Conservation (phyloP, 768 basidiomycete species). For the Trametes gibbosa region DNA sequence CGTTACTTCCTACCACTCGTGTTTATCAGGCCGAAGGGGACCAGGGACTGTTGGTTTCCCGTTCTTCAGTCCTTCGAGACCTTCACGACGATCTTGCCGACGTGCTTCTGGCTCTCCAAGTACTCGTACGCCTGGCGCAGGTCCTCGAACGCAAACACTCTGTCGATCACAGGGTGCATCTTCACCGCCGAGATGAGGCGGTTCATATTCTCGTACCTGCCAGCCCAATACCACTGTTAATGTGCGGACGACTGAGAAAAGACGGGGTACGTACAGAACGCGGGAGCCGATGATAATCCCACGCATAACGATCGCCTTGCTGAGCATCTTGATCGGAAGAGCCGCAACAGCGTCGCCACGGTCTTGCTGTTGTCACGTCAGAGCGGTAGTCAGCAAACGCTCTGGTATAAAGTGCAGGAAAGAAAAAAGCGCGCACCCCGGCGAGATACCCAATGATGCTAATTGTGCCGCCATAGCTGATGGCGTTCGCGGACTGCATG, state of each 20-base stretch:
- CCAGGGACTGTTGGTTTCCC: too few species aligned
- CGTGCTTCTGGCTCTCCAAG: conserved; percentile 52
- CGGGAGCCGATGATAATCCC: conserved; percentile 58
- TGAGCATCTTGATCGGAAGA: not conserved
- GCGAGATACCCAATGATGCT: conserved; percentile 52
- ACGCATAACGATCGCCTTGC: conserved; percentile 36
- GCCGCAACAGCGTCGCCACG: not conserved
- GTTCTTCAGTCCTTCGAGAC: conserved; percentile 30
- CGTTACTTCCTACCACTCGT: too few species aligned
- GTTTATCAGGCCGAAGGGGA: too few species aligned
- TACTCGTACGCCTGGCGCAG: conserved; percentile 50
- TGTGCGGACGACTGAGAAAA: conserved; percentile 12
- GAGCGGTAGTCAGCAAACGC: too few species aligned
- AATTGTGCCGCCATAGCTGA: conserved; percentile 42
- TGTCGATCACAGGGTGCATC: conserved; percentile 52
- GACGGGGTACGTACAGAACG: conserved; percentile 41
- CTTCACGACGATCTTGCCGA: conserved; percentile 60
- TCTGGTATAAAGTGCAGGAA: not conserved
- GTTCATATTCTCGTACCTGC: conserved; percentile 54
- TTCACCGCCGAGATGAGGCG: conserved; percentile 42
- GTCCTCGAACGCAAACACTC: conserved; percentile 56
- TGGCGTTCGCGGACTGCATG: conserved; percentile 39
- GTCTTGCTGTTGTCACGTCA: not conserved
- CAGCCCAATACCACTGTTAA: conserved; percentile 28
- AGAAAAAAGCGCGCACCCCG: conserved; percentile 29